Conservation (phyloP, 208 protist species). For the Wallacemonas sp. region DNA sequence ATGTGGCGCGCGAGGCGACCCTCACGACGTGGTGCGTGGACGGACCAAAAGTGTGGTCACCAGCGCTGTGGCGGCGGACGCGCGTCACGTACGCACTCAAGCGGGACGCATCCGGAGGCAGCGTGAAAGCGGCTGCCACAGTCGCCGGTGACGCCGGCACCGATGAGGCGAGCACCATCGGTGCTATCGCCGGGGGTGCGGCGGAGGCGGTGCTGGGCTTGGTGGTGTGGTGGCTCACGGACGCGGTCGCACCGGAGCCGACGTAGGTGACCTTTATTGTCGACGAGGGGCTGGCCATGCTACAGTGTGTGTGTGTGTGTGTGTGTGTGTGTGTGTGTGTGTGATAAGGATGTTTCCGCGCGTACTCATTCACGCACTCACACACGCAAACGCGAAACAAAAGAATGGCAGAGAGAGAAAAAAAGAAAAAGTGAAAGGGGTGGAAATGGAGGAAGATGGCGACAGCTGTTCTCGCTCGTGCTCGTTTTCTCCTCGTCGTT, state of each 20-base stretch:
- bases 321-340: not conserved
- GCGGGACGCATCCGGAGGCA: not conserved
- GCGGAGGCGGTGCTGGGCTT: not conserved
- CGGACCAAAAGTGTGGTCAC: not conserved
- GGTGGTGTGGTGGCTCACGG: not conserved
- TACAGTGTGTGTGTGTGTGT: not conserved
- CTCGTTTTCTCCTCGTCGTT: no score
- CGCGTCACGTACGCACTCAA: conserved; percentile 2
- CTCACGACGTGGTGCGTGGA: not conserved
- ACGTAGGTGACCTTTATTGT: conserved; percentile 6
- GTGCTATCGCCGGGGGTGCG: not conserved
- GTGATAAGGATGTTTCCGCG: no score
- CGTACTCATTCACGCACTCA: no score
- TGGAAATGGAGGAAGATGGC: no score
- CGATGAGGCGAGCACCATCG: not conserved
- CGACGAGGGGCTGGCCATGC: not conserved
- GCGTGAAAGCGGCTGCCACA: not conserved
- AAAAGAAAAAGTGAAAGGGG: conserved; percentile 1
- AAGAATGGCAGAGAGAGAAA: conserved; percentile 1
- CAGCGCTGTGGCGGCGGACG: not conserved
- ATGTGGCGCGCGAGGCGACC: not conserved
- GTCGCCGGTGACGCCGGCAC: not conserved
- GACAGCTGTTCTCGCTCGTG: no score
- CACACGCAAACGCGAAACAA: not conserved
- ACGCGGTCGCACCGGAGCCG: not conserved